phyloP scores from a whole-genome alignment of 352 stramenopile species.

The Albugo candida region DNA sequence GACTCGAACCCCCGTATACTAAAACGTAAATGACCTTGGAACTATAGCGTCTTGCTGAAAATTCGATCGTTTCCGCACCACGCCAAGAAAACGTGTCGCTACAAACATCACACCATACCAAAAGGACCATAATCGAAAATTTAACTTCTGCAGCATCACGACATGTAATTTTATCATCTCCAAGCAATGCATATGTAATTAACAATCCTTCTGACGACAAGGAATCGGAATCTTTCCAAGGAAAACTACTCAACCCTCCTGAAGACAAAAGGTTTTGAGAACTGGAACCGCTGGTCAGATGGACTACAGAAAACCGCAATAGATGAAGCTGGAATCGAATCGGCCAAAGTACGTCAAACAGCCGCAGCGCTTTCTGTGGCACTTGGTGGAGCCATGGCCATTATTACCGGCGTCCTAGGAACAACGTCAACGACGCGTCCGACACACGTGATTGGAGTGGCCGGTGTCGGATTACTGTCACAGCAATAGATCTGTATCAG shows the following conservation, averaged over 20 bases:
- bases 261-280: conserved; percentile 36
- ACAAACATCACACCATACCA: conserved; percentile 2
- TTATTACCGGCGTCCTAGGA: conserved; percentile 32
- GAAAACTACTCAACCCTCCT: conserved; percentile 5
- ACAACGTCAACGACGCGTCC: conserved; percentile 15
- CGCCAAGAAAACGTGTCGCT: conserved; percentile 32
- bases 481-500: conserved; percentile 54
- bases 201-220: conserved; percentile 43
- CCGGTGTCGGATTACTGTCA: conserved; percentile 46
- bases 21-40: conserved; percentile 41
- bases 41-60: conserved; percentile 21
- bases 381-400: conserved; percentile 32
- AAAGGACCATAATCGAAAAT: conserved; percentile 1
- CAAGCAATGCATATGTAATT: conserved; percentile 31
- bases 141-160: conserved; percentile 2
- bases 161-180: conserved; percentile 4
- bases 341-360: conserved; percentile 26
- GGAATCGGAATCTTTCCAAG: conserved; percentile 2
- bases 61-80: conserved; percentile 9
- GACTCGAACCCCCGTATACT: conserved; percentile 43
- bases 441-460: conserved; percentile 29
- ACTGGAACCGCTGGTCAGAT: conserved; percentile 45
- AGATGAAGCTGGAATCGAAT: conserved; percentile 41
- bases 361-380: conserved; percentile 41
- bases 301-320: conserved; percentile 29